phyloP scores from a whole-genome alignment of 306 rosid genomes.

The Urtica urens region DNA sequence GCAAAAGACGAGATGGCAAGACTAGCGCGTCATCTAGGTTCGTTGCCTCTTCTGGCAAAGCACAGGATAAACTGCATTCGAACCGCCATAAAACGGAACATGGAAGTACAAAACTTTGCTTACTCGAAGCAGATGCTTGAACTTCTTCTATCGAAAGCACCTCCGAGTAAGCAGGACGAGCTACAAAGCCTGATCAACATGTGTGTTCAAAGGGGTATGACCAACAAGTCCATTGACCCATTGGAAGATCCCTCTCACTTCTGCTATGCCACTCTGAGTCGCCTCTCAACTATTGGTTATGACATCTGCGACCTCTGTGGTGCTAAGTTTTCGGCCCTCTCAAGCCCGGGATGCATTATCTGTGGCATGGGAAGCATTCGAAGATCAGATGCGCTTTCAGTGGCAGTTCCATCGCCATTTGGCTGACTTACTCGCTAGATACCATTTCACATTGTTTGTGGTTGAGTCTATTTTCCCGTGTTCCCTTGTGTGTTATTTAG shows the following conservation, averaged over 20 bases:
- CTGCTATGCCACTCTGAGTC: slow-evolving; percentile 88
- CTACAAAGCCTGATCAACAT: slow-evolving; percentile 71
- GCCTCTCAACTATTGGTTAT: slow-evolving; percentile 87
- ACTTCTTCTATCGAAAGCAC: slow-evolving; percentile 84
- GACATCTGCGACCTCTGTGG: slow-evolving; percentile 99
- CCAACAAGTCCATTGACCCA: slow-evolving; percentile 88
- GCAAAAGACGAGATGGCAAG: slow-evolving; percentile 99
- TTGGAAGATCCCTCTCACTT: slow-evolving; percentile 92
- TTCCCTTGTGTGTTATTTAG: background rate
- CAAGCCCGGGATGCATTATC: slow-evolving; percentile 77
- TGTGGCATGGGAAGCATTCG: slow-evolving; percentile 97
- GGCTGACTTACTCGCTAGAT: slow-evolving; percentile 39
- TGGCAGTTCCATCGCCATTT: slow-evolving; percentile 86
- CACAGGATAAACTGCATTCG: slow-evolving; percentile 95
- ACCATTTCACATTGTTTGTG: background rate
- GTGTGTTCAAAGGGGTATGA: slow-evolving; percentile 86
- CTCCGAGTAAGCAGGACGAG: slow-evolving; percentile 83
- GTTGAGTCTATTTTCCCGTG: slow-evolving; percentile 5
- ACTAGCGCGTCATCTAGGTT: slow-evolving; percentile 90
- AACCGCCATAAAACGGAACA: slow-evolving; percentile 89
- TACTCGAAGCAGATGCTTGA: slow-evolving; percentile 94
- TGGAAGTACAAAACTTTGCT: slow-evolving; percentile 88
- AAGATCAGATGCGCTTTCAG: slow-evolving; percentile 83
- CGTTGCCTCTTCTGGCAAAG: slow-evolving; percentile 89
- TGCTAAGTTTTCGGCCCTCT: slow-evolving; percentile 79